Evolutionary conservation across 495 filamentous ascomycete genomes (phyloP).

Genomic region (Neurospora tetraspora): DNA sequence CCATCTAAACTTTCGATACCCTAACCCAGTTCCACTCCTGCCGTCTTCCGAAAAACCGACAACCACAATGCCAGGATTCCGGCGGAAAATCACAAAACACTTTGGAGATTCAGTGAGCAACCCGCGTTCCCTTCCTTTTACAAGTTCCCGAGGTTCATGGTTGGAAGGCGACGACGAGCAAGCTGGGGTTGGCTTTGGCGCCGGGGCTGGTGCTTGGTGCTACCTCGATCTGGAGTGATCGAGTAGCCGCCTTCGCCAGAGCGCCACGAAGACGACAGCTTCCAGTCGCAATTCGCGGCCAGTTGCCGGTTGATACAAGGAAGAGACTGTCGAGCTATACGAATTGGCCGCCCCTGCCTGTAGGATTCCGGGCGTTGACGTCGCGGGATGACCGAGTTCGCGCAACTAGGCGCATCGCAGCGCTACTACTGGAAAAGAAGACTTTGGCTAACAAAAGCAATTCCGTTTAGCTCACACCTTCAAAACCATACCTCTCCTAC

Average conservation of each 20-base stretch:
- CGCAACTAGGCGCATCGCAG: not conserved
- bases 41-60: not conserved
- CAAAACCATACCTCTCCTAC: constrained; percentile 34
- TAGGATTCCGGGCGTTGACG: not conserved
- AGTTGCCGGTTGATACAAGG: not conserved
- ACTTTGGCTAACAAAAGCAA: not conserved
- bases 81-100: constrained; percentile 23
- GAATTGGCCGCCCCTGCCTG: not conserved
- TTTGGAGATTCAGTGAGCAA: constrained; percentile 27
- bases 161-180: not conserved
- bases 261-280: not conserved
- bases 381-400: not conserved
- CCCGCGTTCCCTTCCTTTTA: not conserved
- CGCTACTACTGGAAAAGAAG: not conserved
- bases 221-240: not conserved
- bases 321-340: not conserved
- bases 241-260: not conserved
- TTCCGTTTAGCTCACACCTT: constrained; percentile 20
- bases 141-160: not conserved
- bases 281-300: not conserved
- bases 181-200: not conserved
- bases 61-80: constrained; percentile 20
- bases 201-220: not conserved
- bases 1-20: not conserved
- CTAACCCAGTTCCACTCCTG: not conserved